Evolutionary conservation across 257 asterid species (phyloP).

Genomic region (Eustoma russellianum): DNA sequence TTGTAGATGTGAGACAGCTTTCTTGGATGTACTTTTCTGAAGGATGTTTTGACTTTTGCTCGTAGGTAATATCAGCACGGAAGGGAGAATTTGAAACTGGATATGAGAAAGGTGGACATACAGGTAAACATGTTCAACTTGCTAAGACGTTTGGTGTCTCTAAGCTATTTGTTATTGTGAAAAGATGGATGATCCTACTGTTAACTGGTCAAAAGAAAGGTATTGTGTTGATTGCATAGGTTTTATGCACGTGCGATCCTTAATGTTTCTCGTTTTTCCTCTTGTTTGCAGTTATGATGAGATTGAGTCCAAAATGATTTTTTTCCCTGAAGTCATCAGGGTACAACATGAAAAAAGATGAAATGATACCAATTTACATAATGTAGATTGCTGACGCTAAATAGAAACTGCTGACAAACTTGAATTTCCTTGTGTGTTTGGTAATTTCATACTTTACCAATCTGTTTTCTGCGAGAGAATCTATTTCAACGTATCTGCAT

Average conservation of each 20-base stretch:
- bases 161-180: conserved; percentile 82
- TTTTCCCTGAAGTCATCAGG: conserved; percentile 74
- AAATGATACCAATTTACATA: too few relatives aligned
- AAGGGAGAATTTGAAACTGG: conserved; percentile 98
- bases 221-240: conserved; percentile 12
- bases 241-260: neutral
- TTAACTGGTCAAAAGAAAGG: conserved; percentile 95
- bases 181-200: conserved; percentile 99
- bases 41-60: neutral
- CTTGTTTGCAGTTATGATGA: conserved; percentile 72
- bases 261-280: neutral
- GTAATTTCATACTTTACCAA: too few relatives aligned
- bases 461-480: too few relatives aligned
- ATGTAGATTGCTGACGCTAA: too few relatives aligned
- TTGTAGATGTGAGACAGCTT: neutral
- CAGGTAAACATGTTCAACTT: conserved; percentile 95
- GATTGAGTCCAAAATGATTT: conserved; percentile 69
- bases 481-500: too few relatives aligned
- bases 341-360: conserved; percentile 92
- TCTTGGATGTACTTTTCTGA: neutral
- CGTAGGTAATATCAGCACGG: conserved; percentile 88
- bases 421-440: too few relatives aligned
- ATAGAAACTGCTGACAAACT: too few relatives aligned
- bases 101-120: conserved; percentile 98
- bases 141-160: conserved; percentile 94